A percentile compares a stretch with the other conserved stretches of the same genome.
These are phyloP conservation scores for Starmerella apicola DNA, from an alignment of 805 yeast genomes.

Conservation along the genomic window DNA sequence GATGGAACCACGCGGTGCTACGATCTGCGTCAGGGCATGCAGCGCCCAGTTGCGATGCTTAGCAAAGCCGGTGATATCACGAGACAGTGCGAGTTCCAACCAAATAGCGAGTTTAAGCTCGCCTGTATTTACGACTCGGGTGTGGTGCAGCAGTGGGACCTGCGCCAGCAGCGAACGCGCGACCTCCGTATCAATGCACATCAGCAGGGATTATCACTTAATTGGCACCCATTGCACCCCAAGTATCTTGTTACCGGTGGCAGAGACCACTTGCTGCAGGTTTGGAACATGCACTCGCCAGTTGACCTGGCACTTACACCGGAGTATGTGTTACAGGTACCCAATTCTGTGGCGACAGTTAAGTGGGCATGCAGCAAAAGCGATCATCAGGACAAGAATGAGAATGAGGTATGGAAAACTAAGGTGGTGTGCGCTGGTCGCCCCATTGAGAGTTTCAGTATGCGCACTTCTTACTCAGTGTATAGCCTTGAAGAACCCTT, in stretches of 20 bases:
- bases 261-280: constrained; percentile 68
- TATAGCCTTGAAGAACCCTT: constrained; percentile 41
- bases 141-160: constrained; percentile 71
- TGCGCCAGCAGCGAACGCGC: constrained; percentile 48
- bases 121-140: constrained; percentile 86
- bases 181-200: constrained; percentile 79
- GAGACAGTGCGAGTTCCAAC: constrained; percentile 44
- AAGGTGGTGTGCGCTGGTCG: constrained; percentile 18
- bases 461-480: constrained; percentile 10
- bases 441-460: constrained; percentile 10
- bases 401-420: constrained; percentile 4
- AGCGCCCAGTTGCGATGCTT: constrained; percentile 39
- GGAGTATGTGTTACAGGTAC: constrained; percentile 57
- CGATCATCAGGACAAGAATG: constrained; percentile 20
- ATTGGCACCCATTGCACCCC: constrained; percentile 75
- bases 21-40: constrained; percentile 58
- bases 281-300: constrained; percentile 47
- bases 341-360: constrained; percentile 68
- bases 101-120: constrained; percentile 39
- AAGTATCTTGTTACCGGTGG: constrained; percentile 88
- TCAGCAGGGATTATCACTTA: constrained; percentile 73
- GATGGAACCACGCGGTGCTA: constrained; percentile 70
- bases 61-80: constrained; percentile 60
- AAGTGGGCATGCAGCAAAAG: constrained; percentile 39
- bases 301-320: constrained; percentile 34